Evolutionary conservation across 2,329 filamentous ascomycete genomes (phyloP).

Genomic region (Ceratocystis destructans): DNA sequence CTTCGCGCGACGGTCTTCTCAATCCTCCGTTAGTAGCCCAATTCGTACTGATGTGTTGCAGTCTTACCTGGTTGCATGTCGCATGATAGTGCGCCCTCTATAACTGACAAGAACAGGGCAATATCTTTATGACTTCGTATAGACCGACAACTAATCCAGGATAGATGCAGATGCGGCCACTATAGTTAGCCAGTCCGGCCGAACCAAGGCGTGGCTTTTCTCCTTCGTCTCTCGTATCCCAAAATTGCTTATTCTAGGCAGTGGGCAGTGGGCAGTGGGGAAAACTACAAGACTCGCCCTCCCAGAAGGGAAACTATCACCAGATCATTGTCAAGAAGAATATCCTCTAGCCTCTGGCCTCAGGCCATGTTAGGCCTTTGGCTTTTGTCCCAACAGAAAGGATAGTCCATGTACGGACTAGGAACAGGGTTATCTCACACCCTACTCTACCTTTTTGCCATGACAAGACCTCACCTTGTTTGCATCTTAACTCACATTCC

Average conservation of each 20-base stretch:
- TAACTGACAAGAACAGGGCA: background rate
- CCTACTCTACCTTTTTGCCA: background rate
- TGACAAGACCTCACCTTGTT: background rate
- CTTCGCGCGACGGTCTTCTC: too few species aligned
- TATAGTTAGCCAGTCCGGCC: background rate
- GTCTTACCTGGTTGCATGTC: background rate
- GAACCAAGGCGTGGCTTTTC: background rate
- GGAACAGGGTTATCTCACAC: background rate
- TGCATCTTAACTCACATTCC: background rate
- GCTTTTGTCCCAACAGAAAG: background rate
- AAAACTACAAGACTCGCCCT: too few species aligned
- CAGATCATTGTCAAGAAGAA: background rate
- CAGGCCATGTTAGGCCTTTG: background rate
- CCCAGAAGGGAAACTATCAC: background rate
- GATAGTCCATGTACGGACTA: constrained; percentile 3
- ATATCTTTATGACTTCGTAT: background rate
- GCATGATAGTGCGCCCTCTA: background rate
- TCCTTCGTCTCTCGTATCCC: background rate
- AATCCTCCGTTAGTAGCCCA: background rate
- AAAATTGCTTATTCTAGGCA: background rate
- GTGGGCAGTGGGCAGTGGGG: background rate
- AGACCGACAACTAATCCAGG: background rate
- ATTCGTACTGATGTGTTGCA: background rate
- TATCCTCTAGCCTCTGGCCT: background rate
- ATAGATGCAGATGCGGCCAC: background rate